Evolutionary conservation across 83 land plant species (phyloP).

Genomic region (Picea engelmannii): DNA sequence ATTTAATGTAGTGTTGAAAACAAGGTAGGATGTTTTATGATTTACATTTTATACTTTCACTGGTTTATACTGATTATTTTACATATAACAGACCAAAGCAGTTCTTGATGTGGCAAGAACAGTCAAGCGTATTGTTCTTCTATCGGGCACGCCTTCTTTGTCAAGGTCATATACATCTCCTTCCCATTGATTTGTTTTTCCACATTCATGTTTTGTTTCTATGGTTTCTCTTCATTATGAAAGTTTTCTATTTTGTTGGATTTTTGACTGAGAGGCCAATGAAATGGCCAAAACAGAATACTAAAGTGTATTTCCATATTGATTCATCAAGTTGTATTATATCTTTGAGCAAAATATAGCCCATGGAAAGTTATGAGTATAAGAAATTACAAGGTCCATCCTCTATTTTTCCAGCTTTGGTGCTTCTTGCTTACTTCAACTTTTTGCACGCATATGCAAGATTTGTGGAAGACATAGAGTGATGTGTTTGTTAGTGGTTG

Average conservation of each 20-base stretch:
- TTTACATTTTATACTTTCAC: neutral
- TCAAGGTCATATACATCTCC: constrained; percentile 60
- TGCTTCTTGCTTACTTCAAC: too few species aligned
- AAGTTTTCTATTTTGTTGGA: neutral
- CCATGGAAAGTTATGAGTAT: too few species aligned
- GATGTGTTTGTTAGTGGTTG: neutral
- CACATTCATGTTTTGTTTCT: neutral
- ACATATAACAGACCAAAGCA: constrained; percentile 45
- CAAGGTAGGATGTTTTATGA: neutral
- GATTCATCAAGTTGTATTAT: too few species aligned
- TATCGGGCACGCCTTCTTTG: constrained; percentile 94
- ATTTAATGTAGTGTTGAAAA: neutral
- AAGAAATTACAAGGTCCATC: too few species aligned
- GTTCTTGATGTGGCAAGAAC: constrained; percentile 73
- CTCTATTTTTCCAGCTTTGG: too few species aligned
- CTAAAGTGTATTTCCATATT: too few species aligned
- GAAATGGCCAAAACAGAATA: too few species aligned
- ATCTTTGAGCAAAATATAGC: too few species aligned
- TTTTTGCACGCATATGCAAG: too few species aligned
- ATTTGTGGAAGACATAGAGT: neutral
- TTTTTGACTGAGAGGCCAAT: neutral
- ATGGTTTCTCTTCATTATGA: neutral
- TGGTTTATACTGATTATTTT: neutral
- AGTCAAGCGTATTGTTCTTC: constrained; percentile 65
- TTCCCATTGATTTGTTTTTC: neutral